These are phyloP conservation scores for Arabidopsis hybrid DNA, from an alignment of 441 rosid genomes.

Conservation along the genomic window DNA sequence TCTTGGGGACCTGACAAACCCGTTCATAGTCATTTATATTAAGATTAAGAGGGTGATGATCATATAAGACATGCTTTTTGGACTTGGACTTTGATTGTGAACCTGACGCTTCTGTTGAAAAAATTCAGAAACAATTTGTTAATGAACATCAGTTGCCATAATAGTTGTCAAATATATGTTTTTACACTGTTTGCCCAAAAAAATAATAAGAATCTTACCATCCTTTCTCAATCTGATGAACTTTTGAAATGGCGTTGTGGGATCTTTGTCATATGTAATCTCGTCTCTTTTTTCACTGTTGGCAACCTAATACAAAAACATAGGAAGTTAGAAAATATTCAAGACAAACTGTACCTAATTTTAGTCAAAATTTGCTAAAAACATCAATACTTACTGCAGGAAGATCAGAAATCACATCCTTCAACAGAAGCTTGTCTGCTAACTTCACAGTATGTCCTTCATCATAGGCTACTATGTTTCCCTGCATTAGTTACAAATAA, in stretches of 20 bases:
- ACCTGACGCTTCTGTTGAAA: slow-evolving; percentile 48
- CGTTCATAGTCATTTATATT: slow-evolving; percentile 65
- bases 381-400: slow-evolving; percentile 55
- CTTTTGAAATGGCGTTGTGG: slow-evolving; percentile 65
- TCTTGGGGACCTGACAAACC: slow-evolving; percentile 67
- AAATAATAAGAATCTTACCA: slow-evolving; percentile 49
- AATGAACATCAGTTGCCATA: background rate
- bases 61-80: slow-evolving; percentile 50
- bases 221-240: slow-evolving; percentile 58
- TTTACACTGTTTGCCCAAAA: background rate
- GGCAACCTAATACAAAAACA: slow-evolving; percentile 51
- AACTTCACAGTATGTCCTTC: slow-evolving; percentile 52
- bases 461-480: slow-evolving; percentile 55
- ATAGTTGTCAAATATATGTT: background rate
- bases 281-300: slow-evolving; percentile 63
- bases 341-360: background rate
- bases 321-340: background rate
- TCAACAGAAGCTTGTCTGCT: slow-evolving; percentile 55
- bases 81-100: slow-evolving; percentile 20
- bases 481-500: slow-evolving; percentile 46
- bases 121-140: background rate
- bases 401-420: slow-evolving; percentile 74
- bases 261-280: slow-evolving; percentile 58
- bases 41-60: slow-evolving; percentile 64
- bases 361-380: background rate